Conservation (phyloP, 2,329 filamentous ascomycete species). For the Diplocarpon rosae region DNA sequence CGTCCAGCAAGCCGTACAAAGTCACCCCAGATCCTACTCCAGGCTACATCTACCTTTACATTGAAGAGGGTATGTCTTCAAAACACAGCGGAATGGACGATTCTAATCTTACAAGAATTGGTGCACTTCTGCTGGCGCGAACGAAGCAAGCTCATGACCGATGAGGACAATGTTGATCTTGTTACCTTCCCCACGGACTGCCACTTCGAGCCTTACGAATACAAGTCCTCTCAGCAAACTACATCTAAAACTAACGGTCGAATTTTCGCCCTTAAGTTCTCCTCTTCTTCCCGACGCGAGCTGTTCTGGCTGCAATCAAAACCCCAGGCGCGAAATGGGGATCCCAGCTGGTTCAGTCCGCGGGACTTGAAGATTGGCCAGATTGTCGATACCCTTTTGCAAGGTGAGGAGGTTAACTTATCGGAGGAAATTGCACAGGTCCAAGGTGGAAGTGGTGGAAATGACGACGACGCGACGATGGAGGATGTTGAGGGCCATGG, state of each 20-base stretch:
- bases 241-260: constrained; percentile 69
- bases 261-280: constrained; percentile 88
- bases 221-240: constrained; percentile 47
- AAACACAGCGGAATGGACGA: not conserved
- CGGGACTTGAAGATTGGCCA: constrained; percentile 80
- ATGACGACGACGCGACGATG: constrained; percentile 64
- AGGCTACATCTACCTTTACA: constrained; percentile 87
- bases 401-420: constrained; percentile 82
- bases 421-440: constrained; percentile 58
- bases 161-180: constrained; percentile 69
- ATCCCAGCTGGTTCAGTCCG: constrained; percentile 70
- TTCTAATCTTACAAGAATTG: constrained; percentile 47
- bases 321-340: constrained; percentile 57
- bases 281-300: constrained; percentile 79
- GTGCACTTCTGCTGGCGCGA: constrained; percentile 96
- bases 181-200: constrained; percentile 90
- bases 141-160: constrained; percentile 55
- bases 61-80: constrained; percentile 62
- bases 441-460: constrained; percentile 39
- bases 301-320: constrained; percentile 96
- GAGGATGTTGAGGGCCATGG: constrained; percentile 62
- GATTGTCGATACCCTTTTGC: constrained; percentile 72
- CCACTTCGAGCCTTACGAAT: constrained; percentile 76
- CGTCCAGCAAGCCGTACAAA: constrained; percentile 50
- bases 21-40: constrained; percentile 62